phyloP scores from a whole-genome alignment of 176 grass and related monocot genomes.

The Avena insularis region DNA sequence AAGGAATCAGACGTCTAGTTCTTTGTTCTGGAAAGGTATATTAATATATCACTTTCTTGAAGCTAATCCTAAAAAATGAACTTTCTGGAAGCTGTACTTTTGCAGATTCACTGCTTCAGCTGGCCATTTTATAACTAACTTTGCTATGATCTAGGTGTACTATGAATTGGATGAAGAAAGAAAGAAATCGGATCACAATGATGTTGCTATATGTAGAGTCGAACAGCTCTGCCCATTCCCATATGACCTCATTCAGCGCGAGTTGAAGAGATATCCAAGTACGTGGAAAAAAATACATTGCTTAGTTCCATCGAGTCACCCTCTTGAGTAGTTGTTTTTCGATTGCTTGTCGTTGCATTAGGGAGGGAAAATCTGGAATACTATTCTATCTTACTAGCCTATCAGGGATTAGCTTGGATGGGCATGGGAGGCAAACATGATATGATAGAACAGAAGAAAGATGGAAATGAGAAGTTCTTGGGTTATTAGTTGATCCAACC shows the following conservation, averaged over 20 bases:
- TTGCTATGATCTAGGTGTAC: constrained; percentile 66
- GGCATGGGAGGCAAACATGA: background rate
- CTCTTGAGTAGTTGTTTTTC: background rate
- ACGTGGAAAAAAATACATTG: constrained; percentile 25
- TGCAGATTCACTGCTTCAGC: background rate
- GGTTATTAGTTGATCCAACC: background rate
- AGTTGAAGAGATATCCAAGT: constrained; percentile 99
- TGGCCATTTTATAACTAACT: constrained; percentile 4
- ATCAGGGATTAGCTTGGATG: background rate
- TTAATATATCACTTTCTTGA: constrained; percentile 10
- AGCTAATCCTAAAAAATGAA: background rate
- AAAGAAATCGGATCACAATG: constrained; percentile 63
- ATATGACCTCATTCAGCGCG: constrained; percentile 88
- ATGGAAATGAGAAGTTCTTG: background rate
- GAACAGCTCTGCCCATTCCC: constrained; percentile 97
- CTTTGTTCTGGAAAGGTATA: constrained; percentile 93
- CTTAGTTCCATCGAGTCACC: background rate
- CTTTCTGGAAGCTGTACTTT: background rate
- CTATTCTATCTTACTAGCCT: background rate
- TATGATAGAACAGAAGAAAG: background rate
- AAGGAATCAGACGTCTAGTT: constrained; percentile 81
- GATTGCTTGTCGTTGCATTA: background rate
- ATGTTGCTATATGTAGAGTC: constrained; percentile 96
- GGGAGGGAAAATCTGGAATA: background rate
- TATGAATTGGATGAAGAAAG: constrained; percentile 95